Conservation (phyloP, 352 stramenopile genomes). For the Thalassiosira exigua region DNA sequence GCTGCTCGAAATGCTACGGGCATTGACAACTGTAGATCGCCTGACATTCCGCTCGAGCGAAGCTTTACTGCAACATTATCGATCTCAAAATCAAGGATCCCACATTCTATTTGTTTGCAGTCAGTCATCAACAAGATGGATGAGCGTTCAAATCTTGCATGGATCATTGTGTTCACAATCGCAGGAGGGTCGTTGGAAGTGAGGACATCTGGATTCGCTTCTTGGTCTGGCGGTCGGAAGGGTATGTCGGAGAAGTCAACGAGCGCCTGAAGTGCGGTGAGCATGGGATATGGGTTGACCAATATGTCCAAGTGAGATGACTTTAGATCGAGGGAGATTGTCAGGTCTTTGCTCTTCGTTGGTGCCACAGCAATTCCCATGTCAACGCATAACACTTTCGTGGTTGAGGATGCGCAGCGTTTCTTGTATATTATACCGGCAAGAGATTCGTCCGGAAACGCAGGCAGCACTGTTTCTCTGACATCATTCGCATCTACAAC, state of each 20-base stretch:
- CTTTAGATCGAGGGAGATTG: constrained; percentile 20
- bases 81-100: constrained; percentile 33
- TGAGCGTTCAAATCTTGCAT: constrained; percentile 24
- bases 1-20: not conserved
- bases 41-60: not conserved
- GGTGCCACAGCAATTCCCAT: constrained; percentile 33
- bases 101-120: constrained; percentile 18
- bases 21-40: not conserved
- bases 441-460: constrained; percentile 8
- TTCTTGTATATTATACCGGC: constrained; percentile 55
- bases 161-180: constrained; percentile 4
- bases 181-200: not conserved
- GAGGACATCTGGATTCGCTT: not conserved
- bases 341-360: constrained; percentile 26
- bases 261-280: constrained; percentile 47
- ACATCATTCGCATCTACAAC: not conserved
- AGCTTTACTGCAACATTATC: constrained; percentile 23
- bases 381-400: constrained; percentile 21
- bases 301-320: constrained; percentile 49
- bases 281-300: constrained; percentile 50
- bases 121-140: constrained; percentile 39
- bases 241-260: constrained; percentile 45
- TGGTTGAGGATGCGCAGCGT: not conserved
- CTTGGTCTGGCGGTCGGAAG: constrained; percentile 3
- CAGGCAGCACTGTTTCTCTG: constrained; percentile 16